Conservation (phyloP, 768 basidiomycete species). For the Leccinum imitatum region DNA sequence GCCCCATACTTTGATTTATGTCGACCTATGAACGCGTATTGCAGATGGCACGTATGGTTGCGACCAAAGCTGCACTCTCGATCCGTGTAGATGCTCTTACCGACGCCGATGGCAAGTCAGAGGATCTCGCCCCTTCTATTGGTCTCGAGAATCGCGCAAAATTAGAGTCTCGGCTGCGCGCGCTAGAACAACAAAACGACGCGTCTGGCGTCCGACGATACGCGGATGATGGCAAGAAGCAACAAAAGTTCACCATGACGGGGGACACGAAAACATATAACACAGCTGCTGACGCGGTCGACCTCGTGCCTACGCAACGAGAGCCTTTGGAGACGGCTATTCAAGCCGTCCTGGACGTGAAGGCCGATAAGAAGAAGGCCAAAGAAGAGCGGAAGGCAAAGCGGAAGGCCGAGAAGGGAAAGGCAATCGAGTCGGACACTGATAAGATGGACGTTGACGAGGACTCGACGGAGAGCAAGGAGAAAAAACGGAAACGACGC, state of each 20-base stretch:
- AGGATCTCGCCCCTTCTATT: constrained; percentile 75
- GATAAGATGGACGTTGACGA: constrained; percentile 47
- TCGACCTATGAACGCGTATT: constrained; percentile 4
- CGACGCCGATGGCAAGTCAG: constrained; percentile 88
- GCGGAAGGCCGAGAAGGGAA: constrained; percentile 54
- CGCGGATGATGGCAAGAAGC: constrained; percentile 61
- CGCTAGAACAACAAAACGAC: constrained; percentile 82
- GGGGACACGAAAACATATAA: constrained; percentile 86
- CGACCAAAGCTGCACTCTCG: constrained; percentile 95
- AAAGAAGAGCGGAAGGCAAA: constrained; percentile 80
- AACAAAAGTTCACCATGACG: constrained; percentile 77
- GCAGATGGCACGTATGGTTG: constrained; percentile 99
- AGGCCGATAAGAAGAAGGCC: constrained; percentile 80
- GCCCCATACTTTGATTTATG: constrained; percentile 8
- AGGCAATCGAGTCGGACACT: constrained; percentile 39
- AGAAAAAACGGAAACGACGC: constrained; percentile 48
- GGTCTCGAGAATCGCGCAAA: constrained; percentile 94
- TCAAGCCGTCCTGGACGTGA: constrained; percentile 74
- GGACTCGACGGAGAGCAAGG: constrained; percentile 37
- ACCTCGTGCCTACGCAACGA: constrained; percentile 83
- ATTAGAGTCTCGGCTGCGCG: constrained; percentile 89
- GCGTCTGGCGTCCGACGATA: constrained; percentile 68
- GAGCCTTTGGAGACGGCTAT: constrained; percentile 76
- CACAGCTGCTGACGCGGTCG: constrained; percentile 76
- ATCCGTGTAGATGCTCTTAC: constrained; percentile 97